phyloP scores from a whole-genome alignment of 2,329 filamentous ascomycete species.

The Curvularia spicifera region DNA sequence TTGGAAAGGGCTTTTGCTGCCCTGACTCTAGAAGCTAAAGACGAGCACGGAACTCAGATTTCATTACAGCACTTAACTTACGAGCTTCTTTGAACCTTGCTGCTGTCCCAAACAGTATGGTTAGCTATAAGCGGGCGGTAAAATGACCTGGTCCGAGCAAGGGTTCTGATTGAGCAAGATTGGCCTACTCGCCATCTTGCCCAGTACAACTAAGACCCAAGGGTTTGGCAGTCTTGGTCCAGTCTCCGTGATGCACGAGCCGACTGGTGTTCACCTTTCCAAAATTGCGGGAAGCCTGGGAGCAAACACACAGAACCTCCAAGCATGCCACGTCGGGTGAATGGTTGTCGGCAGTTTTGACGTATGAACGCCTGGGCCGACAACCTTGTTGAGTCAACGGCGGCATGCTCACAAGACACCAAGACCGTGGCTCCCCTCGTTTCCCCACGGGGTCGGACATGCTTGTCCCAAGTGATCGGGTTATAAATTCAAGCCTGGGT shows the following conservation, averaged over 20 bases:
- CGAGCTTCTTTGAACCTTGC: neutral
- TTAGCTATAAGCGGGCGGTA: neutral
- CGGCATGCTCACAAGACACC: slow-evolving; percentile 14
- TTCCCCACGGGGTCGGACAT: slow-evolving; percentile 20
- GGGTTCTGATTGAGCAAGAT: slow-evolving; percentile 1
- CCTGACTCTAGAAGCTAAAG: neutral
- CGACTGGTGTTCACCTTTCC: neutral
- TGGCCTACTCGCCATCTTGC: slow-evolving; percentile 1
- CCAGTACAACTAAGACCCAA: slow-evolving; percentile 4
- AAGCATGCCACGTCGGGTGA: slow-evolving; percentile 16
- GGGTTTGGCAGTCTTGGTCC: slow-evolving; percentile 10
- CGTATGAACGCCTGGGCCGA: slow-evolving; percentile 1
- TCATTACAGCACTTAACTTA: neutral
- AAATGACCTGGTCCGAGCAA: neutral
- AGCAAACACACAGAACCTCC: neutral
- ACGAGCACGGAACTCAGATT: neutral
- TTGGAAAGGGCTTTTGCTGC: neutral
- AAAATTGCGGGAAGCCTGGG: slow-evolving; percentile 9
- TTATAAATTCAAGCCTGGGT: slow-evolving; percentile 19
- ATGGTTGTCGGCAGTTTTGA: slow-evolving; percentile 16
- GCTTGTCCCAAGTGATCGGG: slow-evolving; percentile 6
- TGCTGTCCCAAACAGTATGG: neutral
- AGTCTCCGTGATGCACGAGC: neutral
- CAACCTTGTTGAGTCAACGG: slow-evolving; percentile 18
- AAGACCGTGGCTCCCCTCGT: slow-evolving; percentile 21